Evolutionary conservation across 192 early-diverging fungal genomes (phyloP).

Genomic region (Entomortierella lignicola): DNA sequence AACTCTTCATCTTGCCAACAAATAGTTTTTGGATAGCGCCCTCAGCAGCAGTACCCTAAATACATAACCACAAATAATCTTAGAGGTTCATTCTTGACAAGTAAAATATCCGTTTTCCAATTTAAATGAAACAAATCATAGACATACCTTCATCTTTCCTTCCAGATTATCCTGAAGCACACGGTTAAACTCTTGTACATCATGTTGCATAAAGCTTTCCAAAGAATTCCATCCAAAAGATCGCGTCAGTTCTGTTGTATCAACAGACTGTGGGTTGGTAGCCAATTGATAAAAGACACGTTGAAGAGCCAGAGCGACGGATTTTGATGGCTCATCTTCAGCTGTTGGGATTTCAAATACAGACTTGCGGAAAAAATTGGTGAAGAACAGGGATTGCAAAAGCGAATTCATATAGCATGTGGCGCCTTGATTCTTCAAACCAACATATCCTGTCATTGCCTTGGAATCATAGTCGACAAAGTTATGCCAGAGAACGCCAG

Average conservation of each 20-base stretch:
- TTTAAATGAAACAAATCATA: not conserved
- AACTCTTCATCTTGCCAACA: conserved; percentile 97
- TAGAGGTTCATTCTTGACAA: not conserved
- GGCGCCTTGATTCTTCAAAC: conserved; percentile 96
- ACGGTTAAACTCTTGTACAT: conserved; percentile 98
- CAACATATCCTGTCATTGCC: conserved; percentile 90
- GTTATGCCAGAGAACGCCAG: conserved; percentile 95
- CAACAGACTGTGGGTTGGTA: conserved; percentile 75
- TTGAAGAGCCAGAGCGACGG: conserved; percentile 91
- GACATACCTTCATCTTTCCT: conserved; percentile 91
- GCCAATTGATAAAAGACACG: conserved; percentile 95
- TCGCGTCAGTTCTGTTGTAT: conserved; percentile 94
- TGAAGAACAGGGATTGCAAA: conserved; percentile 94
- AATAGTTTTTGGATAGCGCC: conserved; percentile 94
- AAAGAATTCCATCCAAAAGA: conserved; percentile 98
- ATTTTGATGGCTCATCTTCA: conserved; percentile 88
- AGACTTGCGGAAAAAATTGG: conserved; percentile 92
- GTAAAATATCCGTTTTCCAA: not conserved
- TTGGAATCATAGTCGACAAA: conserved; percentile 94
- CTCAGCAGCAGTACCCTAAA: conserved; percentile 86
- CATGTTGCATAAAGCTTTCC: conserved; percentile 97
- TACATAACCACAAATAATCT: not conserved
- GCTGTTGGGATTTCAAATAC: conserved; percentile 94
- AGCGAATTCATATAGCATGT: conserved; percentile 99
- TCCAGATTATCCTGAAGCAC: conserved; percentile 97